A percentile compares a stretch with the other conserved stretches of the same genome.
phyloP scores from a whole-genome alignment of 1,284 basidiomycete genomes.

The Naganishia cerealis region DNA sequence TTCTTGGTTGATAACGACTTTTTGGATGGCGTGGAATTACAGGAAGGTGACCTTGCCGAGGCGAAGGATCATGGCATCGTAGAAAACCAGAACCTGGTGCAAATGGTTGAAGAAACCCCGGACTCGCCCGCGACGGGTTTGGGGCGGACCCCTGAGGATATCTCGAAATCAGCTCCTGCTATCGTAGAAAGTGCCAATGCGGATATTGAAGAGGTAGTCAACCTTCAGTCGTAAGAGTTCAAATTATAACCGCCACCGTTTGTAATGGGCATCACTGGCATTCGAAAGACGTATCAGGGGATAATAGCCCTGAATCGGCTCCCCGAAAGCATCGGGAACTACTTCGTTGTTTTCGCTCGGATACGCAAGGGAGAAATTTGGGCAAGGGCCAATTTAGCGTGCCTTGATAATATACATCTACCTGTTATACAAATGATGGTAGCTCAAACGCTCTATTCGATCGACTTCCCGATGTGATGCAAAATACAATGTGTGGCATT shows the following conservation, averaged over 20 bases:
- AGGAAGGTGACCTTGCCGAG: constrained; percentile 59
- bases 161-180: not conserved
- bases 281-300: too few species aligned
- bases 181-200: too few species aligned
- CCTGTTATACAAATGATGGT: constrained; percentile 5
- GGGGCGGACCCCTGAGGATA: not conserved
- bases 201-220: too few species aligned
- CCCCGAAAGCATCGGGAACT: too few species aligned
- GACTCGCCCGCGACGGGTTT: not conserved
- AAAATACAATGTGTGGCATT: not conserved
- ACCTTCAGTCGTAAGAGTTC: too few species aligned
- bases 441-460: not conserved
- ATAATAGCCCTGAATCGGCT: too few species aligned
- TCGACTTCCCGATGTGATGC: not conserved
- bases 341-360: too few species aligned
- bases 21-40: constrained; percentile 75
- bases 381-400: too few species aligned
- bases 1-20: constrained; percentile 93
- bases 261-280: too few species aligned
- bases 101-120: not conserved
- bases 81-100: constrained; percentile 1
- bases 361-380: too few species aligned
- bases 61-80: not conserved
- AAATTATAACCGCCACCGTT: too few species aligned
- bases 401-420: not conserved